Base-by-base conservation (phyloP, 306 rosid genomes). In the Trifolium fragiferum region DNA sequence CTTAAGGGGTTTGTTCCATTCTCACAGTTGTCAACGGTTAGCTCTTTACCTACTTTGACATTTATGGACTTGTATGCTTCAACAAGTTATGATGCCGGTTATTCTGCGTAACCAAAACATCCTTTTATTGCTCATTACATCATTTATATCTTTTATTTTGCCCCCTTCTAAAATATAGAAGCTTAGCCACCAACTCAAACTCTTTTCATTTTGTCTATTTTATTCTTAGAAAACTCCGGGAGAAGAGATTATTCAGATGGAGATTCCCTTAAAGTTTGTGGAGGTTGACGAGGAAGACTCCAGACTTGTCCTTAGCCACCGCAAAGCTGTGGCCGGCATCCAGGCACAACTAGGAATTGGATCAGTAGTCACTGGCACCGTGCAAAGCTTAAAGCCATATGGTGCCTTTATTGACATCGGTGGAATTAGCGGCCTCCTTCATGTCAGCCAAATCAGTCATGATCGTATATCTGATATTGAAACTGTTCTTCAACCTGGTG, bases 351-450 rank as follows among this genome's bases (percentile, higher is more conserved):
- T 94, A 75, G 97, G 99, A 82, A 94, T 94, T 76, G 99, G 97
- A 72, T 92, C 97, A 33, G 99, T 94, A 55, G 97, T 94, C 65
- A 76, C 82, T n/a, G 99, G 99, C 69, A 79, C 87, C 14, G 99
- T 94, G 74, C 95, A 94, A 83, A 94, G 95, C 69, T 83, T 94
- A 73, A 94, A 94, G 80, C 99, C 99, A 33, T 94, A 92, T 62
- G 99, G 97, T 79, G 98, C 97, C 81, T 94, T 94, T 67, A 74
- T 94, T 55, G 98, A 94, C 76, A 94, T 94, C 82, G 98, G 98
- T 70, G 98, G 98, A 75, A 88, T 93, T 79, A 93, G 89, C 60
- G 98, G 98, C 76, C 97, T 94, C 79, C 98, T 94, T 83, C 98
- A 94, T 47, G 97, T 94, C 72, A 94, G 98, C 87, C 98, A 94